These are phyloP conservation scores for Lodderomyces theae DNA, from an alignment of 1,139 yeast species.

Conservation along the genomic window DNA sequence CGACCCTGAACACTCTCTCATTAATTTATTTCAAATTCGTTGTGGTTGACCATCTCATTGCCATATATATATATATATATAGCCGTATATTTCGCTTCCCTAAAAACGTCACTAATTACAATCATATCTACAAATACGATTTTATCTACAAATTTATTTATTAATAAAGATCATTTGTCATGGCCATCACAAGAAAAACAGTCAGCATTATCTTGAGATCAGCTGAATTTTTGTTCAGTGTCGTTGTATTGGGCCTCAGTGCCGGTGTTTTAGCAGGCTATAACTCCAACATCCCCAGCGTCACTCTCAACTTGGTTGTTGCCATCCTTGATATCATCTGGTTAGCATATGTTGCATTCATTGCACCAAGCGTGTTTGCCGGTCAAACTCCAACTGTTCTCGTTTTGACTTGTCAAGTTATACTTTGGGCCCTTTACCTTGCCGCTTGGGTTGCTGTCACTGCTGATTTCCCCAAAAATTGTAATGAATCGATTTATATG, in stretches of 20 bases:
- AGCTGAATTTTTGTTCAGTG: constrained; percentile 23
- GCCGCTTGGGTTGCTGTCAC: constrained; percentile 23
- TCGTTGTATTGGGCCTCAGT: constrained; percentile 24
- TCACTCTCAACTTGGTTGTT: constrained; percentile 21
- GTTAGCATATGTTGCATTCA: constrained; percentile 19
- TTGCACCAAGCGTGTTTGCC: constrained; percentile 14
- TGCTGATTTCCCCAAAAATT: constrained; percentile 22
- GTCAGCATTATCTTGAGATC: constrained; percentile 10
- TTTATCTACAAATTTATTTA: not conserved
- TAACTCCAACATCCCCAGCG: constrained; percentile 14
- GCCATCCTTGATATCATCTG: constrained; percentile 24
- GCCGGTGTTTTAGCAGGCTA: constrained; percentile 20
- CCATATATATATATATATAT: not conserved
- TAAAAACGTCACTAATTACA: no score
- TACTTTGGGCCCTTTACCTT: constrained; percentile 24
- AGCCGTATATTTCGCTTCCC: no score
- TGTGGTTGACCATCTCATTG: no score
- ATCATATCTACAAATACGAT: no score
- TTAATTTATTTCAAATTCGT: no score
- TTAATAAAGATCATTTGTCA: not conserved
- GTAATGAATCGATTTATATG: constrained; percentile 13
- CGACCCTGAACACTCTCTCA: no score
- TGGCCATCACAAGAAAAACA: not conserved
- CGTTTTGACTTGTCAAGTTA: constrained; percentile 19
- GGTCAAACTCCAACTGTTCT: constrained; percentile 16